phyloP scores from a whole-genome alignment of 2,329 filamentous ascomycete genomes.

The Alternaria viburni region DNA sequence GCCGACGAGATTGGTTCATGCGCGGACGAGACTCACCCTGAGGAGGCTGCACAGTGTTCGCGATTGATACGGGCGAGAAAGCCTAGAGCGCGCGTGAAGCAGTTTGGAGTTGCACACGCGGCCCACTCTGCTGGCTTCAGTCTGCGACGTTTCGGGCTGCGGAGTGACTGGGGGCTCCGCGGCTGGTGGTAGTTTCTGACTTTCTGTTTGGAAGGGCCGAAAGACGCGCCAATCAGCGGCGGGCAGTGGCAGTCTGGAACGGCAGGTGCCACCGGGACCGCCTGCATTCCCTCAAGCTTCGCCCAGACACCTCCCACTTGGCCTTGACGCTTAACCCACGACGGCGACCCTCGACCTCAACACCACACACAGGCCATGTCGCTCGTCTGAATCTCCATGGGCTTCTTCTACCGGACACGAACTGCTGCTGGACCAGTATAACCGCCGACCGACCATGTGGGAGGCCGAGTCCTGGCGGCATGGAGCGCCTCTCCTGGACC shows the following conservation, averaged over 20 bases:
- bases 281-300: slow-evolving; percentile 17
- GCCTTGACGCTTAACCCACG: slow-evolving; percentile 30
- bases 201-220: slow-evolving; percentile 9
- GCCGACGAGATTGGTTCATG: background rate
- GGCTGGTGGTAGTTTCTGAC: background rate
- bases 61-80: background rate
- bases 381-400: slow-evolving; percentile 36
- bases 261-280: slow-evolving; percentile 20
- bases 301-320: slow-evolving; percentile 32
- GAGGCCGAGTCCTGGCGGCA: slow-evolving; percentile 32
- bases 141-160: slow-evolving; percentile 10
- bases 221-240: background rate
- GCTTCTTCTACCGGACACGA: slow-evolving; percentile 25
- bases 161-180: slow-evolving; percentile 1
- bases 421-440: slow-evolving; percentile 47
- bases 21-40: background rate
- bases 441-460: slow-evolving; percentile 38
- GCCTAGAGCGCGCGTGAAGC: background rate
- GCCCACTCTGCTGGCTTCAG: background rate
- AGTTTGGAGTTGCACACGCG: background rate
- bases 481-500: slow-evolving; percentile 28
- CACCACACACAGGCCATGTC: slow-evolving; percentile 21
- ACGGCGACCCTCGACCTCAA: slow-evolving; percentile 13
- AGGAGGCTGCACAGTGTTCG: background rate
- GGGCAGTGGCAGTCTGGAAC: slow-evolving; percentile 6